These are phyloP conservation scores for Fusarium pininemorale DNA, from an alignment of 2,329 filamentous ascomycete species.

Conservation along the genomic window DNA sequence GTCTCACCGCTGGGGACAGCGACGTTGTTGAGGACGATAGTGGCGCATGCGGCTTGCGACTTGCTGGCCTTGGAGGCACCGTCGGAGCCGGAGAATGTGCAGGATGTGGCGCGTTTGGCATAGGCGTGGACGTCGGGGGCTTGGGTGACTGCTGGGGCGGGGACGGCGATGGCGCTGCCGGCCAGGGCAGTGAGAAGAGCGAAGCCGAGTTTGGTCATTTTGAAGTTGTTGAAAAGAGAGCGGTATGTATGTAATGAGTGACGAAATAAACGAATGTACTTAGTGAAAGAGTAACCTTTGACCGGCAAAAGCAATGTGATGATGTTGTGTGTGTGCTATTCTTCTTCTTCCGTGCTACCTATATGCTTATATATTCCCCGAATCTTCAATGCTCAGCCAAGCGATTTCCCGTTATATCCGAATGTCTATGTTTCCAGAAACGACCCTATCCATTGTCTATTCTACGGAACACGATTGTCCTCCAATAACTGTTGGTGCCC, in stretches of 20 bases:
- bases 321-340: neutral
- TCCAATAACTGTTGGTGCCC: neutral
- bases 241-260: neutral
- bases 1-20: constrained; percentile 31
- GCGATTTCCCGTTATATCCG: neutral
- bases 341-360: neutral
- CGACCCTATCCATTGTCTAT: neutral
- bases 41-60: constrained; percentile 28
- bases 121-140: constrained; percentile 17
- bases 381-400: neutral
- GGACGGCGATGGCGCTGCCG: constrained; percentile 28
- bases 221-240: neutral
- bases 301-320: constrained; percentile 29
- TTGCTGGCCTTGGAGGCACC: constrained; percentile 27
- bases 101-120: constrained; percentile 27
- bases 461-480: constrained; percentile 1
- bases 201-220: constrained; percentile 26
- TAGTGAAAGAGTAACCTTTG: constrained; percentile 11
- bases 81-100: constrained; percentile 32
- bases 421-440: neutral
- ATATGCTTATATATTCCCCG: constrained; percentile 14
- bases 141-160: constrained; percentile 8
- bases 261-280: constrained; percentile 2
- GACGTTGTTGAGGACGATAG: constrained; percentile 26
- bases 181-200: constrained; percentile 29